These are phyloP conservation scores for Terana coerulea DNA, from an alignment of 768 basidiomycete genomes.

Conservation along the genomic window DNA sequence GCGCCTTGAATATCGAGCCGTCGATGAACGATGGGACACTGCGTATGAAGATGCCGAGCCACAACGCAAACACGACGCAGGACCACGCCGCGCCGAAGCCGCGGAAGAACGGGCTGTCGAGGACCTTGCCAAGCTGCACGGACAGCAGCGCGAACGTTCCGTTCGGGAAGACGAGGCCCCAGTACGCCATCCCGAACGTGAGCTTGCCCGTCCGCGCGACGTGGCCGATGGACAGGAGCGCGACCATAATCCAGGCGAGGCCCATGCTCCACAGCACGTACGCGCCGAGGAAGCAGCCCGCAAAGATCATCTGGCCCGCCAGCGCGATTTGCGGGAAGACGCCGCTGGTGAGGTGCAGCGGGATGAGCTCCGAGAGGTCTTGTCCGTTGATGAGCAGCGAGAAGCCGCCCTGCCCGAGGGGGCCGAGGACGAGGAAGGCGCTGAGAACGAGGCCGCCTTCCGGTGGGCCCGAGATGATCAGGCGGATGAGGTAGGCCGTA, in stretches of 20 bases:
- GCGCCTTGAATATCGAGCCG: conserved; percentile 38
- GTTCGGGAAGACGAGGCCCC: conserved; percentile 8
- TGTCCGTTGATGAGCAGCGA: conserved; percentile 40
- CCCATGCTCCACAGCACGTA: conserved; percentile 37
- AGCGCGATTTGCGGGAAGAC: conserved; percentile 28
- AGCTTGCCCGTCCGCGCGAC: conserved; percentile 25
- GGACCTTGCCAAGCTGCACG: conserved; percentile 39
- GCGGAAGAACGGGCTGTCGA: conserved; percentile 42
- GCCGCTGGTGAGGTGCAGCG: conserved; percentile 25
- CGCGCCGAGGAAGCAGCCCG: conserved; percentile 41
- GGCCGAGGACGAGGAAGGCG: conserved; percentile 48
- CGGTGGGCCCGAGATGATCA: conserved; percentile 39
- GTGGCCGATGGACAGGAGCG: conserved; percentile 33
- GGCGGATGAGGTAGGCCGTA: conserved; percentile 41
- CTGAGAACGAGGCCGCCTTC: conserved; percentile 37
- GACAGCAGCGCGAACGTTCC: conserved; percentile 42
- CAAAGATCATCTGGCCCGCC: conserved; percentile 39
- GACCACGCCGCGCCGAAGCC: conserved; percentile 49
- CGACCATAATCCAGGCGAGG: conserved; percentile 37
- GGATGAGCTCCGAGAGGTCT: conserved; percentile 32
- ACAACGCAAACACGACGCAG: conserved; percentile 35
- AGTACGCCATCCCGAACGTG: conserved; percentile 15
- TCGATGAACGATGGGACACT: conserved; percentile 43
- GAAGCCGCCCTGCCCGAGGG: conserved; percentile 50
- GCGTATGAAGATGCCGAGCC: conserved; percentile 35